Conservation (phyloP, 768 basidiomycete genomes). For the Paxillus rubicundulus region DNA sequence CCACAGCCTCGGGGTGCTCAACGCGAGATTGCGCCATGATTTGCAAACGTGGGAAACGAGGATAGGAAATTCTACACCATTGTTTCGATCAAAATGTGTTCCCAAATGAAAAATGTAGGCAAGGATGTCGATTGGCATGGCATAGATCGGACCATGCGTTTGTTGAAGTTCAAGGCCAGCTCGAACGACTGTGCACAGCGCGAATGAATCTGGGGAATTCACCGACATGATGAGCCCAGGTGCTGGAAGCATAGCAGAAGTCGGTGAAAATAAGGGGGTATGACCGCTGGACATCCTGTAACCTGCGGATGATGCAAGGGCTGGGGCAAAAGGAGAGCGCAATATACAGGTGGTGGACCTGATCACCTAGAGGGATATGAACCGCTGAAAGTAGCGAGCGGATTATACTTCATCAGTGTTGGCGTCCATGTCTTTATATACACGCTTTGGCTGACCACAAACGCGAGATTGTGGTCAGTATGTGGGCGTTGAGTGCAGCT, state of each 20-base stretch:
- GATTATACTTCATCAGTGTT: too few species aligned
- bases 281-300: not conserved
- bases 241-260: not conserved
- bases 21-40: conserved; percentile 53
- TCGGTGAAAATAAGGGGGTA: not conserved
- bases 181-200: not conserved
- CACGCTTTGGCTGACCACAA: not conserved
- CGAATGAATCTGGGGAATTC: not conserved
- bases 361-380: not conserved
- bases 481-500: not conserved
- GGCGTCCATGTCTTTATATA: too few species aligned
- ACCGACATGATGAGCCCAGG: not conserved
- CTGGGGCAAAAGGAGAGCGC: too few species aligned
- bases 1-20: conserved; percentile 60
- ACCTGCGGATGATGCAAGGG: not conserved
- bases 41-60: conserved; percentile 60
- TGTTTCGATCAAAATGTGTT: not conserved
- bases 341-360: too few species aligned
- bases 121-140: conserved; percentile 35
- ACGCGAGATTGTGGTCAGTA: not conserved
- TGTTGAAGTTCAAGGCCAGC: not conserved
- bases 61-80: conserved; percentile 47
- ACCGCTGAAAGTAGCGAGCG: too few species aligned
- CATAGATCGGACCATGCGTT: not conserved
- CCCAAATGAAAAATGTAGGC: conserved; percentile 56